Conservation (phyloP, 2,329 filamentous ascomycete genomes). For the Pseudogymnoascus sp. region DNA sequence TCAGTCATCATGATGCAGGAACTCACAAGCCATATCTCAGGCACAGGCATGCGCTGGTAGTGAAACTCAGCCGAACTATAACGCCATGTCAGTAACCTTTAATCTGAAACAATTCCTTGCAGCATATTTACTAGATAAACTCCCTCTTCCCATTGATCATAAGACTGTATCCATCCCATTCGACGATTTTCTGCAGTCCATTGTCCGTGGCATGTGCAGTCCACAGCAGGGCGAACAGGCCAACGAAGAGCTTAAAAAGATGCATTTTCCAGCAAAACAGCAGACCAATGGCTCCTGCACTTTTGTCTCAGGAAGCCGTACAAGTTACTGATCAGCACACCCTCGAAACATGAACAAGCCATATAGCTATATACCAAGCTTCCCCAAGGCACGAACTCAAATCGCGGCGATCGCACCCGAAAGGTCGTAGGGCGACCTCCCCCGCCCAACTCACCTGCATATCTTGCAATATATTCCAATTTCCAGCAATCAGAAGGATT, state of each 20-base stretch:
- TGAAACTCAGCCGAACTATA: constrained; percentile 40
- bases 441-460: constrained; percentile 9
- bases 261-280: constrained; percentile 17
- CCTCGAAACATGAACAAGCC: neutral
- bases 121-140: constrained; percentile 35
- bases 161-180: constrained; percentile 47
- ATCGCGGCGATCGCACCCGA: neutral
- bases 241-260: constrained; percentile 20
- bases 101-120: neutral
- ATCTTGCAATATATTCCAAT: constrained; percentile 1
- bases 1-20: neutral
- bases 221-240: constrained; percentile 22
- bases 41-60: constrained; percentile 46
- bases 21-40: constrained; percentile 42
- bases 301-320: constrained; percentile 6
- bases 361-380: constrained; percentile 11
- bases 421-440: neutral
- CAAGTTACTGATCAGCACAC: neutral
- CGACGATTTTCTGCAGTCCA: constrained; percentile 38
- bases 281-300: neutral
- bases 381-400: constrained; percentile 13
- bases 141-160: constrained; percentile 42
- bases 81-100: constrained; percentile 6
- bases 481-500: constrained; percentile 9
- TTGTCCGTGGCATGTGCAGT: constrained; percentile 32